phyloP scores from a whole-genome alignment of 805 yeast genomes.

The Blastobotrys robertii region DNA sequence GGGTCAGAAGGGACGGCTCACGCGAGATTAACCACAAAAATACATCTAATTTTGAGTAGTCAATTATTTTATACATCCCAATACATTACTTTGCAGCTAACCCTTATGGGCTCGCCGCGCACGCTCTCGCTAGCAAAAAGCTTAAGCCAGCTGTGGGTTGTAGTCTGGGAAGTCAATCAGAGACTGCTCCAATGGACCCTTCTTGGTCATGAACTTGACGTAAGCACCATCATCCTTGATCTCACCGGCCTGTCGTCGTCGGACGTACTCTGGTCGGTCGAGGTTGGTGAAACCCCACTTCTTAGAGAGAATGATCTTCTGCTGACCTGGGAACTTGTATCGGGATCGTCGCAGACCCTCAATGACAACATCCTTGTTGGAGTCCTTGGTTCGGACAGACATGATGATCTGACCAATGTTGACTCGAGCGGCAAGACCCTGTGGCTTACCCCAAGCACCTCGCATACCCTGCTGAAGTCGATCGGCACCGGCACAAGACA shows the following conservation, averaged over 20 bases:
- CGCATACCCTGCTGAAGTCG: constrained; percentile 99
- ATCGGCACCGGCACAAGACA: constrained; percentile 99
- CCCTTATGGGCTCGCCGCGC: no score
- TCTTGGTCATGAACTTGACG: constrained; percentile 95
- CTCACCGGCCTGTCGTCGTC: constrained; percentile 93
- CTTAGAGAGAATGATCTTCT: constrained; percentile 97
- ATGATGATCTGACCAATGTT: constrained; percentile 96
- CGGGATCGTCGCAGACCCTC: constrained; percentile 99
- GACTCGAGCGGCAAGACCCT: constrained; percentile 99
- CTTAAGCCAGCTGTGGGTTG: constrained; percentile 30
- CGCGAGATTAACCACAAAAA: no score
- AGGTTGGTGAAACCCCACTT: constrained; percentile 99
- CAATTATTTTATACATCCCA: no score
- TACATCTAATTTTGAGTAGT: no score
- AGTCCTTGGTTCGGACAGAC: constrained; percentile 97
- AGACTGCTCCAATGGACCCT: constrained; percentile 92
- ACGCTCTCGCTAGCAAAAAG: background rate
- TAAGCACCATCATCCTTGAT: constrained; percentile 99
- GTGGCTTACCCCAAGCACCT: constrained; percentile 99
- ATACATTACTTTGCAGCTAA: no score
- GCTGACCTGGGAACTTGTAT: constrained; percentile 99
- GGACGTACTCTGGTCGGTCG: constrained; percentile 94
- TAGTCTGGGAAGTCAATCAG: constrained; percentile 88
- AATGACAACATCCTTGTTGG: constrained; percentile 92
- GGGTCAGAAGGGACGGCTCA: no score